Evolutionary conservation across 192 early-diverging fungal species (phyloP).

Genomic region (Anaeromyces robustus): DNA sequence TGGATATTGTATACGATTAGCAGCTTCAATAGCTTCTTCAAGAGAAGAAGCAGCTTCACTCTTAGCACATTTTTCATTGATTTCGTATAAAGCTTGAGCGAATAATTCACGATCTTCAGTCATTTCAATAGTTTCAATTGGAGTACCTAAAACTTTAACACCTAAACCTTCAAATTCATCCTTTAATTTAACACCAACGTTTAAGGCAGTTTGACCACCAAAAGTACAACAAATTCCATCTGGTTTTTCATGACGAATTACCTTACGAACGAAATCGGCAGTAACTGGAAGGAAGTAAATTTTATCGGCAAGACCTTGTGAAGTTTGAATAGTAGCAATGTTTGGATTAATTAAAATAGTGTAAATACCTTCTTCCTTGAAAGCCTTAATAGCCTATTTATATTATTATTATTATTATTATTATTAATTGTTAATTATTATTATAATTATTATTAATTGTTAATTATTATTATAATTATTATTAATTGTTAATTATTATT

Average conservation of each 20-base stretch:
- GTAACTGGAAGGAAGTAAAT: slow-evolving; percentile 96
- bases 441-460: no score
- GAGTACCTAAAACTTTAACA: slow-evolving; percentile 67
- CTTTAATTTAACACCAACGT: slow-evolving; percentile 85
- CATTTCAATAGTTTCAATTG: slow-evolving; percentile 84
- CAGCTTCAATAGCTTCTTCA: slow-evolving; percentile 76
- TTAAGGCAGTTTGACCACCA: slow-evolving; percentile 97
- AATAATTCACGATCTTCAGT: slow-evolving; percentile 97
- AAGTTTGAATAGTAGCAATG: slow-evolving; percentile 99
- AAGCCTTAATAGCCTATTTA: slow-evolving; percentile 84
- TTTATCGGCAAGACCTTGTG: slow-evolving; percentile 89
- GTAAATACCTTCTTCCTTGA: slow-evolving; percentile 92
- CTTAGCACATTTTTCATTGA: slow-evolving; percentile 82
- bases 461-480: no score
- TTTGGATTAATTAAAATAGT: slow-evolving; percentile 98
- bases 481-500: no score
- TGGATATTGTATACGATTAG: slow-evolving; percentile 79
- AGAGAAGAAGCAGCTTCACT: slow-evolving; percentile 63
- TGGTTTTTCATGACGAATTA: slow-evolving; percentile 86
- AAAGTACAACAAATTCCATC: slow-evolving; percentile 98
- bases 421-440: no score
- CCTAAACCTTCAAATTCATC: slow-evolving; percentile 49
- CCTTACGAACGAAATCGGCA: slow-evolving; percentile 85
- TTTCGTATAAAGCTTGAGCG: slow-evolving; percentile 67
- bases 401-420: no score